A percentile compares a stretch with the other conserved stretches of the same genome.
Evolutionary conservation across 108 stramenopile genomes (phyloP).

Genomic region (Cyclotella kingstonii): DNA sequence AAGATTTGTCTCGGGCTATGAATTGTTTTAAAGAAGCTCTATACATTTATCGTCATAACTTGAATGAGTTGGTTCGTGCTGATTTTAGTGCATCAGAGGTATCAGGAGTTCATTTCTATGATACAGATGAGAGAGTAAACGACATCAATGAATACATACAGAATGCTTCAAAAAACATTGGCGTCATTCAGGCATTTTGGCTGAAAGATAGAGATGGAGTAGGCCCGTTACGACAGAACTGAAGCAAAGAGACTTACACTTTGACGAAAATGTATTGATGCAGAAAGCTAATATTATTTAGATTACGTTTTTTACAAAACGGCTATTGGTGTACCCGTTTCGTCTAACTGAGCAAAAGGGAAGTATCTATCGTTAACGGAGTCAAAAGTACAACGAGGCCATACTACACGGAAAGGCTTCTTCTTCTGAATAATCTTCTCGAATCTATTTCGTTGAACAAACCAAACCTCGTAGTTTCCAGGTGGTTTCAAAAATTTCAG

Average conservation of each 20-base stretch:
- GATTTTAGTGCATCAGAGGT: background rate
- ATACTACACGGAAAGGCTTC: constrained; percentile 63
- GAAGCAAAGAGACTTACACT: no score
- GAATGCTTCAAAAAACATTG: constrained; percentile 37
- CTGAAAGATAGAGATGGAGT: constrained; percentile 25
- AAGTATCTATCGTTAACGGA: constrained; percentile 64
- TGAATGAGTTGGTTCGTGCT: constrained; percentile 14
- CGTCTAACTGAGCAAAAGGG: constrained; percentile 56
- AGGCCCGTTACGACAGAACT: no score
- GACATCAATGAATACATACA: constrained; percentile 20
- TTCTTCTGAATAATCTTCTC: constrained; percentile 61
- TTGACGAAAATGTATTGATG: background rate
- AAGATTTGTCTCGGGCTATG: constrained; percentile 21
- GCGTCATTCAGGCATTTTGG: constrained; percentile 29
- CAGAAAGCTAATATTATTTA: background rate
- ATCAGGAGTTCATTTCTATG: background rate
- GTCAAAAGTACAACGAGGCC: constrained; percentile 78
- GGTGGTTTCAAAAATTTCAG: constrained; percentile 51
- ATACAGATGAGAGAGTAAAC: constrained; percentile 4
- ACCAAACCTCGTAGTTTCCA: constrained; percentile 70
- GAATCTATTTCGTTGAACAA: constrained; percentile 53
- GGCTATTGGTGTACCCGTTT: constrained; percentile 17
- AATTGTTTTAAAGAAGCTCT: constrained; percentile 45
- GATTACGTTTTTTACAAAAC: constrained; percentile 9
- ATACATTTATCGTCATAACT: constrained; percentile 25